Percentiles rank a stretch among this genome's conserved stretches.
Evolutionary conservation across 2,329 filamentous ascomycete species (phyloP).

Genomic region (Colletotrichum filicis): DNA sequence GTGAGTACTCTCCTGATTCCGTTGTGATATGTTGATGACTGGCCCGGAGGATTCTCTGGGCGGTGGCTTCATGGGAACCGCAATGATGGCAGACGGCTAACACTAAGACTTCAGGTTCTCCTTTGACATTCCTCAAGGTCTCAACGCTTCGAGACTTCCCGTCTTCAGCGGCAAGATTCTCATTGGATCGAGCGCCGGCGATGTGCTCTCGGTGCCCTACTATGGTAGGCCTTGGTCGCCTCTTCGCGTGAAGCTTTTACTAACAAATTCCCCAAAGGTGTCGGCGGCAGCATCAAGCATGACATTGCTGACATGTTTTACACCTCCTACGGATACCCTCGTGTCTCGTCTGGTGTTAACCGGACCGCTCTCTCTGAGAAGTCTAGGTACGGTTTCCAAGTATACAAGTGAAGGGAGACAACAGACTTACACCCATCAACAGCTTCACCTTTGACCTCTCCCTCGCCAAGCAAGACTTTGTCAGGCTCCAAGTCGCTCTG

Average conservation of each 20-base stretch:
- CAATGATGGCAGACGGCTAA: background rate
- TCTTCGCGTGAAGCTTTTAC: too few relatives aligned
- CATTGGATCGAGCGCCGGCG: slow-evolving; percentile 44
- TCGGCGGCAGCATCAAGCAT: slow-evolving; percentile 31
- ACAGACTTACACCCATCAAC: background rate
- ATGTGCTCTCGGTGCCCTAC: slow-evolving; percentile 47
- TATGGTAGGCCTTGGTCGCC: slow-evolving; percentile 35
- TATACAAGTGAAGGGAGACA: too few relatives aligned
- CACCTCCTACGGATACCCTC: slow-evolving; percentile 20
- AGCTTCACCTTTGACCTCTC: slow-evolving; percentile 40
- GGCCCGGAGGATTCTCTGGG: too few relatives aligned
- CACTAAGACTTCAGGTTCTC: slow-evolving; percentile 33
- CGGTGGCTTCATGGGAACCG: too few relatives aligned
- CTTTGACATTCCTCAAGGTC: slow-evolving; percentile 47
- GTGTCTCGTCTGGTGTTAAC: slow-evolving; percentile 20
- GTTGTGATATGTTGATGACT: too few relatives aligned
- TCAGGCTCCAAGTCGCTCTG: slow-evolving; percentile 37
- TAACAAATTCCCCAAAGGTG: background rate
- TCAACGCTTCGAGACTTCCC: slow-evolving; percentile 43
- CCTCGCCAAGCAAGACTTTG: slow-evolving; percentile 40
- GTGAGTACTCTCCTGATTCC: background rate
- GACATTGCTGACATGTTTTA: slow-evolving; percentile 23
- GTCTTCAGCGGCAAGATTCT: slow-evolving; percentile 48
- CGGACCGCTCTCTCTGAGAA: slow-evolving; percentile 17
- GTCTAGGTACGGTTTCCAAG: background rate